These are phyloP conservation scores for Colletotrichum camelliae DNA, from an alignment of 2,329 filamentous ascomycete genomes.

Conservation along the genomic window DNA sequence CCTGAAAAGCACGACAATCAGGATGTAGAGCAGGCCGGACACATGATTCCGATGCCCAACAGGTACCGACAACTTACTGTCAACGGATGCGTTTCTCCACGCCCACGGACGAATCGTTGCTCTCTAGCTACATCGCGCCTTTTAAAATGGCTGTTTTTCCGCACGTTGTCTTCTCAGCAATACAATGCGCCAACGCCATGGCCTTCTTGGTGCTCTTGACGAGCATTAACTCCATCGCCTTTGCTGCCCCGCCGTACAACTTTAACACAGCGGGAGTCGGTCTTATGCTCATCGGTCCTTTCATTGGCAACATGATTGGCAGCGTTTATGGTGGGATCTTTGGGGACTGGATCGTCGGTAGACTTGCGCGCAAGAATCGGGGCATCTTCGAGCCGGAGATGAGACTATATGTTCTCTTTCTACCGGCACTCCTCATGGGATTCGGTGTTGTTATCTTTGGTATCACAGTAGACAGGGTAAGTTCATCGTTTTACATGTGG, in stretches of 20 bases:
- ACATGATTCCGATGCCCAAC: neutral
- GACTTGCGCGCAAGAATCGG: slow-evolving; percentile 40
- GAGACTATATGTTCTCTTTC: slow-evolving; percentile 34
- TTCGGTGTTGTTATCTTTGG: slow-evolving; percentile 46
- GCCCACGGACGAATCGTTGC: neutral
- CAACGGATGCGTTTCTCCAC: neutral
- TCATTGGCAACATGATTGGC: neutral
- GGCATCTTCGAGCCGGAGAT: slow-evolving; percentile 51
- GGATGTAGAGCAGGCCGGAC: neutral
- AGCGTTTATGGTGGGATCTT: neutral
- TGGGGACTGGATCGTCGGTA: slow-evolving; percentile 28
- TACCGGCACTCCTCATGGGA: slow-evolving; percentile 35
- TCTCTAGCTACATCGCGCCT: neutral
- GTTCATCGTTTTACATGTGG: slow-evolving; percentile 22
- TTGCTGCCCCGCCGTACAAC: neutral
- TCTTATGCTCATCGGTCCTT: neutral
- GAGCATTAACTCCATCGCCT: neutral
- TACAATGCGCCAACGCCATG: neutral
- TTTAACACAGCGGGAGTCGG: neutral
- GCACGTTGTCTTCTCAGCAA: neutral
- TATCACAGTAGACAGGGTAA: slow-evolving; percentile 17
- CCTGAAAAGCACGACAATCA: fast-evolving
- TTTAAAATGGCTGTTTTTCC: neutral
- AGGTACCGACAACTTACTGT: neutral
- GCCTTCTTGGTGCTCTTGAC: neutral